Conservation (phyloP, 257 asterid species). For the Nicotiana tomentosiformis region DNA sequence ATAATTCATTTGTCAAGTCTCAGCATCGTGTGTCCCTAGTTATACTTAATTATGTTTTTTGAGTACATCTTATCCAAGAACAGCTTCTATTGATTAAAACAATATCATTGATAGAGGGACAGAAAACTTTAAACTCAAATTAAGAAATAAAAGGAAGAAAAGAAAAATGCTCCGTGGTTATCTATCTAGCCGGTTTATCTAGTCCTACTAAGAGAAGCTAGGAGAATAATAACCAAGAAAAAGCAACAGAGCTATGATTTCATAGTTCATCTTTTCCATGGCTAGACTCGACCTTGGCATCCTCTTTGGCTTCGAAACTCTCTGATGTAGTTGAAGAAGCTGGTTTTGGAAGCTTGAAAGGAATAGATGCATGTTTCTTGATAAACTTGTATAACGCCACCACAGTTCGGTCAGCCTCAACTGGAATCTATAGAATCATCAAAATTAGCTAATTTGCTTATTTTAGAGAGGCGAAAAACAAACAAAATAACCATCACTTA, state of each 20-base stretch:
- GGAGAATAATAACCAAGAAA: neutral
- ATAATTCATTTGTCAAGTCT: too few species aligned
- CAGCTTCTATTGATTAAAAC: neutral
- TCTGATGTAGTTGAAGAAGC: constrained; percentile 27
- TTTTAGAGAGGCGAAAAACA: neutral
- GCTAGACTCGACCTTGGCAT: constrained; percentile 14
- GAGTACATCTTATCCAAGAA: neutral
- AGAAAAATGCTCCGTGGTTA: neutral
- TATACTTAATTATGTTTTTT: too few species aligned
- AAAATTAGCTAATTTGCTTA: neutral
- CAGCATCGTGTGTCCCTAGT: too few species aligned
- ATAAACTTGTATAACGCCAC: constrained; percentile 79
- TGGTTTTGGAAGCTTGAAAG: constrained; percentile 77
- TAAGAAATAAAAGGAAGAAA: neutral
- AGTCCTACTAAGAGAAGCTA: neutral
- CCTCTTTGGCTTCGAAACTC: constrained; percentile 31
- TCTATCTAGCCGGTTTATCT: neutral
- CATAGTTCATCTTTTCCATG: constrained; percentile 74
- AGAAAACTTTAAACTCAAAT: neutral
- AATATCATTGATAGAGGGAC: neutral
- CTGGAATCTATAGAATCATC: constrained; percentile 47
- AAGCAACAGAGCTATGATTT: constrained; percentile 1
- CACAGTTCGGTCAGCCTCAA: constrained; percentile 75
- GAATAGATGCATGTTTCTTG: constrained; percentile 76
- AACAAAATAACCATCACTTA: constrained; percentile 31